phyloP scores from a whole-genome alignment of 2,329 filamentous ascomycete species.

The Pseudopithomyces maydicus region DNA sequence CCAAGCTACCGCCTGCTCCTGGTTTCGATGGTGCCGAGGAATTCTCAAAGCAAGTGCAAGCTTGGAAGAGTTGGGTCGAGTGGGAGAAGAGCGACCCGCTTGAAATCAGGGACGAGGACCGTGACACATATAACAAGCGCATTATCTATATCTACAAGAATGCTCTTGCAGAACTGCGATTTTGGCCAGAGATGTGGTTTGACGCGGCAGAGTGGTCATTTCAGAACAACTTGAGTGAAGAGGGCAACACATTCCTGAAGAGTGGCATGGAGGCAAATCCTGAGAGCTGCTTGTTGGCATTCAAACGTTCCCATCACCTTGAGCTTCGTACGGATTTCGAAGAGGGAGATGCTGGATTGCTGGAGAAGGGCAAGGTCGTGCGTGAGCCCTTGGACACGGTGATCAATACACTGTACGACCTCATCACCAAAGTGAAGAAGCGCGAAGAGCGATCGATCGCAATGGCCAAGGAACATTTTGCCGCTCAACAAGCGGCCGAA shows the following conservation, averaged over 20 bases:
- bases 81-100: constrained; percentile 96
- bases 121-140: constrained; percentile 73
- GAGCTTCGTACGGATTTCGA: constrained; percentile 78
- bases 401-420: constrained; percentile 83
- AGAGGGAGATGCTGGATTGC: constrained; percentile 72
- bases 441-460: constrained; percentile 67
- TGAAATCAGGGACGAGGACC: constrained; percentile 82
- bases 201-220: constrained; percentile 94
- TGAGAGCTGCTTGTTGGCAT: constrained; percentile 86
- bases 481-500: constrained; percentile 51
- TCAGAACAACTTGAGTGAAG: constrained; percentile 71
- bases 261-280: constrained; percentile 89
- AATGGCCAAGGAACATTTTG: constrained; percentile 60
- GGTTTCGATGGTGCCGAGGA: constrained; percentile 88
- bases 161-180: constrained; percentile 88
- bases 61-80: constrained; percentile 92
- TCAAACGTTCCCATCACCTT: constrained; percentile 86
- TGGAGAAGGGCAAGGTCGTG: constrained; percentile 71
- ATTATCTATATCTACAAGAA: constrained; percentile 93
- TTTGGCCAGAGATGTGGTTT: constrained; percentile 96
- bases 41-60: constrained; percentile 79
- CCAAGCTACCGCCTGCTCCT: constrained; percentile 78
- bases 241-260: constrained; percentile 78
- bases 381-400: constrained; percentile 83
- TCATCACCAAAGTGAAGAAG: constrained; percentile 73